These are phyloP conservation scores for Hortiboletus rubellus DNA, from an alignment of 1,284 basidiomycete genomes.

Conservation along the genomic window DNA sequence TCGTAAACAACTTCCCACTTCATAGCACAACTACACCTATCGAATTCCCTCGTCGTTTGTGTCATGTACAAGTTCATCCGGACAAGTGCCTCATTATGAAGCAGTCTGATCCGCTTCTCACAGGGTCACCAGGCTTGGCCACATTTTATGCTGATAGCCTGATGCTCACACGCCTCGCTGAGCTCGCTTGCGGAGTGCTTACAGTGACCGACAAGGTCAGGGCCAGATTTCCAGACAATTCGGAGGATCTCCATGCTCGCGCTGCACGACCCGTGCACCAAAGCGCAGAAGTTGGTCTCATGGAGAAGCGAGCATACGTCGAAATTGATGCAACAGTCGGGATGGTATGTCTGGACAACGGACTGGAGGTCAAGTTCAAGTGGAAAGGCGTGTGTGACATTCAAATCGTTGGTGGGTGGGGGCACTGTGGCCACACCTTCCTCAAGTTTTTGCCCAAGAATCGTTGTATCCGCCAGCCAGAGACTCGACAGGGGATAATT, in stretches of 20 bases:
- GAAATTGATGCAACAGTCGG: slow-evolving; percentile 59
- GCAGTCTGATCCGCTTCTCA: slow-evolving; percentile 48
- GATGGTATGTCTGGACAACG: slow-evolving; percentile 51
- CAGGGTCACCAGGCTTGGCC: slow-evolving; percentile 42
- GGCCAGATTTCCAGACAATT: slow-evolving; percentile 42
- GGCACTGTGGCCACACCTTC: not conserved
- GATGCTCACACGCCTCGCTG: slow-evolving; percentile 2
- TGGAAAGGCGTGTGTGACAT: slow-evolving; percentile 51
- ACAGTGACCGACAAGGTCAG: slow-evolving; percentile 53
- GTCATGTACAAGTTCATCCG: slow-evolving; percentile 64
- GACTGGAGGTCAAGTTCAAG: slow-evolving; percentile 47
- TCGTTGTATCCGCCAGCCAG: slow-evolving; percentile 45
- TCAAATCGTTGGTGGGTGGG: slow-evolving; percentile 53
- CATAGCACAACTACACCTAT: not conserved
- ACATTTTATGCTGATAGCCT: not conserved
- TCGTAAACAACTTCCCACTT: slow-evolving; percentile 42
- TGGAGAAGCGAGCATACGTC: slow-evolving; percentile 58
- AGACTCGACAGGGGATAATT: slow-evolving; percentile 44
- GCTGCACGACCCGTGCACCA: slow-evolving; percentile 54
- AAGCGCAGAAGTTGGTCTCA: slow-evolving; percentile 60
- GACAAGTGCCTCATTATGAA: slow-evolving; percentile 68
- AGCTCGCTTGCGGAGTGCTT: slow-evolving; percentile 61
- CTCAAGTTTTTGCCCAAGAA: slow-evolving; percentile 62
- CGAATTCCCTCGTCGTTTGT: slow-evolving; percentile 42
- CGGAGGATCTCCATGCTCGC: slow-evolving; percentile 49